Evolutionary conservation across 1,284 basidiomycete genomes (phyloP).

Genomic region (Farysia itapuensis): DNA sequence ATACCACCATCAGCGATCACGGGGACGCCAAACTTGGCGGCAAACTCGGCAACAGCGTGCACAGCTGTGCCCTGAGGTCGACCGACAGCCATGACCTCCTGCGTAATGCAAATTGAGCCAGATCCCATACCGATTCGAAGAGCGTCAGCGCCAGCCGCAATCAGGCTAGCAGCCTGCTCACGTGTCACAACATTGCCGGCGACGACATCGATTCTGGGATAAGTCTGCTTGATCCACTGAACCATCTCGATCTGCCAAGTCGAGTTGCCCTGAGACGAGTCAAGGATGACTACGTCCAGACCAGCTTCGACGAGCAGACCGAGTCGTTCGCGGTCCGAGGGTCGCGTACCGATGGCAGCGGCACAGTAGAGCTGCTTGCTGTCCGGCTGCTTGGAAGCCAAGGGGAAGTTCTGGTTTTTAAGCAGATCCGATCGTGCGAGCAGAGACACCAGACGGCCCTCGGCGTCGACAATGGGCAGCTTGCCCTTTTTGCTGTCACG

Average conservation of each 20-base stretch:
- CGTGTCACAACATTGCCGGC: conserved; percentile 97
- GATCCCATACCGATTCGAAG: conserved; percentile 96
- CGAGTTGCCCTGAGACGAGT: conserved; percentile 97
- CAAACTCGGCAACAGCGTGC: conserved; percentile 90
- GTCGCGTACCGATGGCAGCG: conserved; percentile 93
- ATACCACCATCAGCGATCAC: conserved; percentile 98
- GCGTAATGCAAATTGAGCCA: conserved; percentile 98
- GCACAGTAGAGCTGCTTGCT: conserved; percentile 97
- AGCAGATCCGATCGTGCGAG: conserved; percentile 82
- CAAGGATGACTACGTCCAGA: conserved; percentile 90
- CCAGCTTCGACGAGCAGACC: conserved; percentile 86
- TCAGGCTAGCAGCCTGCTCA: conserved; percentile 92
- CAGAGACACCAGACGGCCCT: conserved; percentile 51
- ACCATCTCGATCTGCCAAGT: conserved; percentile 93
- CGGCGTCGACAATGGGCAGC: conserved; percentile 65
- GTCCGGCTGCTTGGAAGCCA: conserved; percentile 86
- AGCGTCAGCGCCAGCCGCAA: conserved; percentile 90
- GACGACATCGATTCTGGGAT: conserved; percentile 78
- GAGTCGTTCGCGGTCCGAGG: conserved; percentile 82
- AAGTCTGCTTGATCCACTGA: conserved; percentile 81
- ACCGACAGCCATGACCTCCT: conserved; percentile 99
- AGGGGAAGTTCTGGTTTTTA: conserved; percentile 96
- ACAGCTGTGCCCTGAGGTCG: conserved; percentile 97
- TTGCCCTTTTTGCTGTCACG: conserved; percentile 98
- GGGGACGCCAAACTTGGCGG: conserved; percentile 88